Conservation (phyloP, 2,329 filamentous ascomycete species). For the Pseudopithomyces chartarum region DNA sequence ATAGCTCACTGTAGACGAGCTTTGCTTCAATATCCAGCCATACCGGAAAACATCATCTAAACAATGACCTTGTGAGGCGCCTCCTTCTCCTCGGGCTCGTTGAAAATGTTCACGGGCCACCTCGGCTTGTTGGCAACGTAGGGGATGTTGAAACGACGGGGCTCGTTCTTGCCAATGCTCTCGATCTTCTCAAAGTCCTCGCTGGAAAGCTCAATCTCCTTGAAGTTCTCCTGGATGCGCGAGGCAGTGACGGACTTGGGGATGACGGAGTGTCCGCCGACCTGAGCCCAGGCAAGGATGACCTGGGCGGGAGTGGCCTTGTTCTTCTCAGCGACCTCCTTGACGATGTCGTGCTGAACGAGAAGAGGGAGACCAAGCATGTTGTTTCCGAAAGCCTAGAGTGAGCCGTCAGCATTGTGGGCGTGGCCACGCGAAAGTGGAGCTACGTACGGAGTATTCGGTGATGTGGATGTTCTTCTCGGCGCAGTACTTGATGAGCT, state of each 20-base stretch:
- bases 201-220: conserved; percentile 35
- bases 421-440: conserved; percentile 53
- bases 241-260: conserved; percentile 39
- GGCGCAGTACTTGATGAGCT: conserved; percentile 34
- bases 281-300: conserved; percentile 84
- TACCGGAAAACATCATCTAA: neutral
- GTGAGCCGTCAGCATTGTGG: conserved; percentile 62
- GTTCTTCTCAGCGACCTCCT: conserved; percentile 66
- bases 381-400: conserved; percentile 61
- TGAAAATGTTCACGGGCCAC: conserved; percentile 64
- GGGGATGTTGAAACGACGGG: conserved; percentile 60
- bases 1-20: neutral
- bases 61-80: conserved; percentile 53
- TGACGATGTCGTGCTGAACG: conserved; percentile 63
- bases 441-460: conserved; percentile 30
- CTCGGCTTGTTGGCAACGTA: conserved; percentile 53
- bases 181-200: conserved; percentile 40
- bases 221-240: conserved; percentile 39
- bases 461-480: conserved; percentile 40
- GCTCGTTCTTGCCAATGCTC: conserved; percentile 62
- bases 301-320: conserved; percentile 75
- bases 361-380: conserved; percentile 58
- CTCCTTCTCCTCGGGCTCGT: conserved; percentile 58
- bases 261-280: conserved; percentile 51
- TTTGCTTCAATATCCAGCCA: neutral